Conservation (phyloP, 345 rosid genomes). For the Eucalyptus rudis region DNA sequence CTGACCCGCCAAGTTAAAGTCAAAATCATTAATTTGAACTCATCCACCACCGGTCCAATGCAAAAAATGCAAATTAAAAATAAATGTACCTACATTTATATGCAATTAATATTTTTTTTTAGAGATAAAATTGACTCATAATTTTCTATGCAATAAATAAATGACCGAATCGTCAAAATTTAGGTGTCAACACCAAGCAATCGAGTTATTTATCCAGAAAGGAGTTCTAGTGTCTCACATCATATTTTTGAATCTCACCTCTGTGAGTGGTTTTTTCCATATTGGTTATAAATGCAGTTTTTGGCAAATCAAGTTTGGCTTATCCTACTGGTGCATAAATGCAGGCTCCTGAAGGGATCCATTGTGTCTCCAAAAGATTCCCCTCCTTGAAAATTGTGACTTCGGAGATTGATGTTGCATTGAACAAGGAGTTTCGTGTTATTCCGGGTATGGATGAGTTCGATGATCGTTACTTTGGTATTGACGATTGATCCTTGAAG, state of each 20-base stretch:
- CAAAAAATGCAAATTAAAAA: too few species aligned
- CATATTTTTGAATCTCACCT: conserved; percentile 83
- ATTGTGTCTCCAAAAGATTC: conserved; percentile 73
- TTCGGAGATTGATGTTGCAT: conserved; percentile 77
- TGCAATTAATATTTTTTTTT: too few species aligned
- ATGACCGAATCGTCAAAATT: too few species aligned
- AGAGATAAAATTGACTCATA: too few species aligned
- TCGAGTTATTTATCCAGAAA: conserved; percentile 69
- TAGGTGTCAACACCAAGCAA: conserved; percentile 32
- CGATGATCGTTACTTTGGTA: conserved; percentile 95
- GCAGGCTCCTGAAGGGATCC: conserved; percentile 97
- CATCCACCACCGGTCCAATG: too few species aligned
- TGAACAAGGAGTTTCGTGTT: conserved; percentile 81
- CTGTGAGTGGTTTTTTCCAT: conserved; percentile 32
- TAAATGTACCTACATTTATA: too few species aligned
- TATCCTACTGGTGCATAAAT: not conserved
- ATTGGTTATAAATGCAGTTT: not conserved
- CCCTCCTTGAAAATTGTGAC: conserved; percentile 88
- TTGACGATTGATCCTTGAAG: conserved; percentile 46
- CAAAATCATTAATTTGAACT: too few species aligned
- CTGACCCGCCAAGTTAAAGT: too few species aligned
- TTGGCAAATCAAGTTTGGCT: not conserved
- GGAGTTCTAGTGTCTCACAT: conserved; percentile 97
- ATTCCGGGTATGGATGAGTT: conserved; percentile 98
- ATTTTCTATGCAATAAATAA: too few species aligned